Evolutionary conservation across 352 stramenopile species (phyloP).

Genomic region (Globisporangium viniferum): DNA sequence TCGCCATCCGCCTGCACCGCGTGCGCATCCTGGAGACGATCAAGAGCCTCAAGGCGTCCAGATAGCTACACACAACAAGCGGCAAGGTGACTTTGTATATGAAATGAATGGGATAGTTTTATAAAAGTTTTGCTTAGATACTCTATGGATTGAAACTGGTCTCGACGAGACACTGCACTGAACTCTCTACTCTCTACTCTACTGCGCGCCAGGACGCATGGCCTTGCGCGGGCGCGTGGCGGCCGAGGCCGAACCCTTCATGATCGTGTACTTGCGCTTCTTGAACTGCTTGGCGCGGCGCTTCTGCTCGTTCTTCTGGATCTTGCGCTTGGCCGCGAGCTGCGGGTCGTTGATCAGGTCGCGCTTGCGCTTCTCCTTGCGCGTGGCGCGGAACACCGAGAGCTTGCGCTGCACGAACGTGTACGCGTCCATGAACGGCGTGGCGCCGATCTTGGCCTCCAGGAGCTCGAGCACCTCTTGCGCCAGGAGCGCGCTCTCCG

Average conservation of each 20-base stretch:
- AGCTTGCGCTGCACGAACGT: conserved; percentile 85
- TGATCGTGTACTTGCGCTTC: conserved; percentile 85
- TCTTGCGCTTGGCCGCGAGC: conserved; percentile 68
- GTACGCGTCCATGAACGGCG: conserved; percentile 76
- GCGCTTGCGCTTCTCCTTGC: conserved; percentile 76
- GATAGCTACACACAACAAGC: neutral
- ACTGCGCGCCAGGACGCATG: conserved; percentile 61
- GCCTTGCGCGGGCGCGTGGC: conserved; percentile 54
- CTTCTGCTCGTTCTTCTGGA: conserved; percentile 87
- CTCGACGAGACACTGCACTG: neutral
- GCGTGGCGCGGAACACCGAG: conserved; percentile 58
- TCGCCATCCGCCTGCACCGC: conserved; percentile 65
- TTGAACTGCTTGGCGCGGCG: conserved; percentile 77
- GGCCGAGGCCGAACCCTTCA: conserved; percentile 76
- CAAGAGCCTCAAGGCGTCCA: neutral
- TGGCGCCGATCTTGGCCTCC: conserved; percentile 69
- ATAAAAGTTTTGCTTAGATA: conserved; percentile 3
- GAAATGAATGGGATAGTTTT: neutral
- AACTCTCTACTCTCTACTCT: conserved; percentile 5
- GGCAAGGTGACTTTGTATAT: neutral
- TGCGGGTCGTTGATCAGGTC: conserved; percentile 76
- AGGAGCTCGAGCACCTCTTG: conserved; percentile 87
- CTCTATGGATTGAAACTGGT: conserved; percentile 9
- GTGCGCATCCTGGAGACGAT: conserved; percentile 61
- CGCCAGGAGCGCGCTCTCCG: conserved; percentile 56